These are phyloP conservation scores for Gliomastix tumulicola DNA, from an alignment of 2,329 filamentous ascomycete genomes.

Conservation along the genomic window DNA sequence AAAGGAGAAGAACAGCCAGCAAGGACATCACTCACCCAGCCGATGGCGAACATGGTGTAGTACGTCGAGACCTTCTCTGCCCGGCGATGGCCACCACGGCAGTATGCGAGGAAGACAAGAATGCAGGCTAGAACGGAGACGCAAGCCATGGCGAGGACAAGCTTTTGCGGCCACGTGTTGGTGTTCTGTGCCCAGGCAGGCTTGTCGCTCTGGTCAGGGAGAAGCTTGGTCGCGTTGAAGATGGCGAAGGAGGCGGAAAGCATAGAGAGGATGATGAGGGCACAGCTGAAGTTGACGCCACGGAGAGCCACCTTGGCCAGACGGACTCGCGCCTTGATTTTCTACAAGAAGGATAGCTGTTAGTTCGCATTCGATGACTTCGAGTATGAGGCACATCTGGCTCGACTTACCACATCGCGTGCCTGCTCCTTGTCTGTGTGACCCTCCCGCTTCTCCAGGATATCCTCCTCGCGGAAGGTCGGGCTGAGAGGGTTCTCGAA, in stretches of 20 bases:
- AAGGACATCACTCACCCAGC: constrained; percentile 44
- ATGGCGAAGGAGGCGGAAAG: constrained; percentile 82
- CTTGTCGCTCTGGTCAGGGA: constrained; percentile 72
- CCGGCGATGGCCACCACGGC: constrained; percentile 75
- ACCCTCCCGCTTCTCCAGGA: constrained; percentile 78
- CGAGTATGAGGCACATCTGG: not conserved
- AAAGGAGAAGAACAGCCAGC: not conserved
- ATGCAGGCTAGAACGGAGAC: constrained; percentile 76
- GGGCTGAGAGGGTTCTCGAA: constrained; percentile 78
- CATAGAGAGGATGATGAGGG: constrained; percentile 88
- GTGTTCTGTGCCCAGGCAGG: constrained; percentile 79
- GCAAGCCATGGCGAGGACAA: constrained; percentile 71
- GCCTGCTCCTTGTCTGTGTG: constrained; percentile 80
- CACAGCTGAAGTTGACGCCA: constrained; percentile 94
- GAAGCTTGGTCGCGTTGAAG: constrained; percentile 77
- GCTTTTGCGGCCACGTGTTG: constrained; percentile 81
- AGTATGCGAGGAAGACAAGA: constrained; percentile 78
- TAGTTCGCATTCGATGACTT: constrained; percentile 12
- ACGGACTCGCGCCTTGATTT: constrained; percentile 84
- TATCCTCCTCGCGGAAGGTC: constrained; percentile 80
- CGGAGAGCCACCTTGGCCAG: constrained; percentile 94
- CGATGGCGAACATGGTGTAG: constrained; percentile 89
- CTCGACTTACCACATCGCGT: constrained; percentile 68
- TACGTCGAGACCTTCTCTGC: constrained; percentile 93
- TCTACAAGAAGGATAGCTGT: constrained; percentile 52